Percentiles rank a stretch among this genome's conserved stretches.
Conservation (phyloP, 1,284 basidiomycete species). For the Rhodotorula mucilaginosa region DNA sequence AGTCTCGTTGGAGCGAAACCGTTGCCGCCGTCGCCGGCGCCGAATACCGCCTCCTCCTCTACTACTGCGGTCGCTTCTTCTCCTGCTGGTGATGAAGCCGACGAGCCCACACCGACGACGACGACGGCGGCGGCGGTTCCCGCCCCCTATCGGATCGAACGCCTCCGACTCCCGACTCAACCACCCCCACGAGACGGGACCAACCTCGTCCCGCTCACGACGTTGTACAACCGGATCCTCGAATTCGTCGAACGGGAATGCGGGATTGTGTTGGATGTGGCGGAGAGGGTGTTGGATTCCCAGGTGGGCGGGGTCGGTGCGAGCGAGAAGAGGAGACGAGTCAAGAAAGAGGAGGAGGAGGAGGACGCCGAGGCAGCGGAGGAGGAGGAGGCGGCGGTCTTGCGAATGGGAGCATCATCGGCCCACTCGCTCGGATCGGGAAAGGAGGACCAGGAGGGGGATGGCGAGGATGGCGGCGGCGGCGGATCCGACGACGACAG, state of each 20-base stretch:
- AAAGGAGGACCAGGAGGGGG: not conserved
- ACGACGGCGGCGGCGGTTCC: slow-evolving; percentile 6
- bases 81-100: not conserved
- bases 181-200: slow-evolving; percentile 51
- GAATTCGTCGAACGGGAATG: slow-evolving; percentile 71
- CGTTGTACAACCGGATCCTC: slow-evolving; percentile 75
- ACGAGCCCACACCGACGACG: not conserved
- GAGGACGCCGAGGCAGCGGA: not conserved
- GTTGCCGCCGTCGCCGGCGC: not conserved
- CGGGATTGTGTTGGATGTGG: slow-evolving; percentile 67
- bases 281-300: slow-evolving; percentile 56
- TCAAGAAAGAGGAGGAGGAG: too few species aligned
- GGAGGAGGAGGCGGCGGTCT: not conserved
- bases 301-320: not conserved
- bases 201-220: slow-evolving; percentile 63
- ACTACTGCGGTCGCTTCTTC: not conserved
- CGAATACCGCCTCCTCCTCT: not conserved
- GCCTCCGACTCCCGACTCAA: not conserved
- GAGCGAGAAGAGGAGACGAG: too few species aligned
- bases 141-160: slow-evolving; percentile 34
- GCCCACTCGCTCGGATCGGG: too few species aligned
- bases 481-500: not conserved
- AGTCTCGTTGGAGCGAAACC: slow-evolving; percentile 52
- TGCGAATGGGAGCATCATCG: too few species aligned
- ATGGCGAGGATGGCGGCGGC: not conserved